Base-by-base conservation (phyloP, 768 basidiomycete species). In the Tricholomella constricta region DNA sequence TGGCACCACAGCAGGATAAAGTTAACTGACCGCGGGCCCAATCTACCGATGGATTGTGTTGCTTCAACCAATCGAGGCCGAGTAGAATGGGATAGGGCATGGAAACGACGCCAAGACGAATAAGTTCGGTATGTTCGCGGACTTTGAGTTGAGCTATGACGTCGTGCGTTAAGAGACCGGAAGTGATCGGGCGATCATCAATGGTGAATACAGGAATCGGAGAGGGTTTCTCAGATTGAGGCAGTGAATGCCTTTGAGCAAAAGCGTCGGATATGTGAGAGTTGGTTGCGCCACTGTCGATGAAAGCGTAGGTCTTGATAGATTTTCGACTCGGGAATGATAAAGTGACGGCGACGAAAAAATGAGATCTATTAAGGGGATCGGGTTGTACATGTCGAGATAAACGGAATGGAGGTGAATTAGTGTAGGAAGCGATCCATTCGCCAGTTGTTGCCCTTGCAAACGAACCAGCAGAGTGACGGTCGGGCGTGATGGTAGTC, bases 151-250 rank as follows among this genome's bases (percentile, higher is more conserved):
- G 35, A 14, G 69, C 52, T 6, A 73, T 54, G 35, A 75, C 62
- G 50, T 73, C 68, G 38, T 76, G 71, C 31, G 72, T 75, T 41
- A 76, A 64, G 8, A 72, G 55, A 9, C 76, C 76, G 43, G 70
- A 73, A 26, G 70, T 65, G 32, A 75, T 68, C 9, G 71, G 75
- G 40, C 69, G 61, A 54, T 74, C 63, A 17, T 41, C n/a, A n/a
- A n/a, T n/a, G n/a, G n/a, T n/a, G n/a, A n/a, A n/a, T n/a, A n/a
- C n/a, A n/a, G n/a, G n/a, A 47, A 70, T 51, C 12, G 72, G 70
- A 15, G 55, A 49, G 29, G 65, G 52, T 61, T 70, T 70, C 2
- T 52, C 40, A 53, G 60, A 54, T n/a, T 63, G 64, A n/a, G 70
- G 62, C 32, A 75, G 57, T 15, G 63, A 64, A 45, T 76, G 68